Base-by-base conservation (phyloP, 2,329 filamentous ascomycete species). In the Trichoderma asperellum region DNA sequence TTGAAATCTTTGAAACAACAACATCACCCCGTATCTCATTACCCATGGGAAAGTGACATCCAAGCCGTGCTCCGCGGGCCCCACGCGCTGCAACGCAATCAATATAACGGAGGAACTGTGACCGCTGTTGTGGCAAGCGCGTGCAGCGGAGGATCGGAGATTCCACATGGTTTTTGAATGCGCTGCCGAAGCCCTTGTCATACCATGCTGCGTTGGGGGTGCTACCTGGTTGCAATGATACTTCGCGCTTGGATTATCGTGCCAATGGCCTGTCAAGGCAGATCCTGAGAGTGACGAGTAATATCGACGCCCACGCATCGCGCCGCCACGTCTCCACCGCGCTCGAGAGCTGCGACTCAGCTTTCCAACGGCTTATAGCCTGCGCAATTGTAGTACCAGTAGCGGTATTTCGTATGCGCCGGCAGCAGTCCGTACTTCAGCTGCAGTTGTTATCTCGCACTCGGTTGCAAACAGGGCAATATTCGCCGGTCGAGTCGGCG, bases 1-100 rank as follows among this genome's bases (percentile, higher is more conserved):
- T 40, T 40, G 21, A 40, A 29, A 12, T n/a, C 47, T 49, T 35
- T 55, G 47, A 29, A 47, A 53, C 14, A 63, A 53, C 60, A 47
- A 55, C 55, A 55, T 47, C 61, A 55, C 61, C 61, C 60, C 61
- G 21, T 53, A 35, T 24, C 35, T 29, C 29, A 63, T 53, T 29
- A 18, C 18, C n/a, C 24, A 24, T 24, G 24, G 24, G 32, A 56
- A 4, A 56, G 43, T 21, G 43, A 47, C 43, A 11, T 47, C 27
- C 55, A 63, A 27, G 32, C 49, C 32, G 61, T 53, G 10, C 21
- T 64, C 61, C 61, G 61, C 61, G 61, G 60, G 47, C 61, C 61
- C 61, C 61, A 64, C 47, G 47, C 32, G 21, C 11, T 14, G 61
- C 35, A 64, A 37, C 47, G 47, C 61, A 62, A 62, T 49, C 59